Base-by-base conservation (phyloP, 768 basidiomycete species). In the Boletus patriciae region DNA sequence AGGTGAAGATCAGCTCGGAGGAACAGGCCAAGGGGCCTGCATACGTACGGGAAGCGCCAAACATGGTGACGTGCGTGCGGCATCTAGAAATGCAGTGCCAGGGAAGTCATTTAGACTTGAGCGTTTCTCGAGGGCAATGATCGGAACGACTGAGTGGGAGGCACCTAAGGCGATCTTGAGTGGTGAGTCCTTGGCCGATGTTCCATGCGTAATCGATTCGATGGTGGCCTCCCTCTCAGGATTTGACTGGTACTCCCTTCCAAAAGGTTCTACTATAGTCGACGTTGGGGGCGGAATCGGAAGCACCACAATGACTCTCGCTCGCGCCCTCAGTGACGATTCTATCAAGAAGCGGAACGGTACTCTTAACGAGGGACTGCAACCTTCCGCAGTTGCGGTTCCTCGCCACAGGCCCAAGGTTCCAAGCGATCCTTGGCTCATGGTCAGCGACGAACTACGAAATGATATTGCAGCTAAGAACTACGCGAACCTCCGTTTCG, bases 101-200 rank as follows among this genome's bases (percentile, higher is more conserved):
- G 61, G 54, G 43, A 83, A 82, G 62, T 73, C 74, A 21, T 82
- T 79, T 55, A 74, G 88, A 48, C 74, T 90, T 54, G 80, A 83
- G 59, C 76, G 88, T 36, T 91, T 91, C 62, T 88, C 87, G 31
- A 83, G 81, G 54, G 87, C 88, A 4, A 92, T 92, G 89, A 78
- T 78, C 7, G 87, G 86, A 19, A 87, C 88, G 6, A 80, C 77
- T 27, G 81, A 80, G 2, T 91, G 89, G 88, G 88, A 87, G 72
- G 79, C 75, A 3, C 84, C 84, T 16, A 81, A 81, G 18, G 83
- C 82, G 3, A 78, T 86, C 29, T 68, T 85, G 40, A 77, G 76
- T 58, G 83, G 85, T 82, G 52, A 19, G 76, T 52, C 46, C 12
- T 45, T n/a, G 31, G n/a, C 6, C 11, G 11, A 15, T 50, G 12